Conservation (phyloP, 2,329 filamentous ascomycete genomes). For the Trichoderma oligosporum region DNA sequence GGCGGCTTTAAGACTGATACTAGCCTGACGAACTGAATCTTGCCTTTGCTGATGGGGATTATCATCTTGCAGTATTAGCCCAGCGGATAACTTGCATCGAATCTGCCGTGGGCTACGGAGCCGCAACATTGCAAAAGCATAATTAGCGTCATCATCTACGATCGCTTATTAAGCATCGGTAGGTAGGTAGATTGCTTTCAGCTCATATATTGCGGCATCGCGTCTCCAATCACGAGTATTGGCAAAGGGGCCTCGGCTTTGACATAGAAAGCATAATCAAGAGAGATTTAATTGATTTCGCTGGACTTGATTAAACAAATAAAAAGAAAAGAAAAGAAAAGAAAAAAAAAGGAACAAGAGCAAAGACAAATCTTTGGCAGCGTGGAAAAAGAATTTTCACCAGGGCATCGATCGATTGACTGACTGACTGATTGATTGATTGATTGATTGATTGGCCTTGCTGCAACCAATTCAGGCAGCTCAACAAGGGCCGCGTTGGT, state of each 20-base stretch:
- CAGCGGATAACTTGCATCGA: neutral
- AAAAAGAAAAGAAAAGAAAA: neutral
- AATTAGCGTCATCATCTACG: slow-evolving; percentile 9
- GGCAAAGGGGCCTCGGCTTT: no score
- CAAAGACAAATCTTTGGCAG: neutral
- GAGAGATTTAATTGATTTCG: neutral
- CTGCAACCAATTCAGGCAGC: slow-evolving; percentile 3
- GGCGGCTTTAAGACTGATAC: neutral
- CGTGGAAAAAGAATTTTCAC: neutral
- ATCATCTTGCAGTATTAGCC: slow-evolving; percentile 12
- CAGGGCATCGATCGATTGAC: neutral
- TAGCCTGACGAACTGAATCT: slow-evolving; percentile 2
- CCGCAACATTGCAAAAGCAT: no score
- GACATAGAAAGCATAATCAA: neutral
- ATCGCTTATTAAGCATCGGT: slow-evolving; percentile 7
- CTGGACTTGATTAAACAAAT: neutral
- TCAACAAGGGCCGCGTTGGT: neutral
- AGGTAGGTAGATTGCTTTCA: neutral
- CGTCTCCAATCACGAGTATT: no score
- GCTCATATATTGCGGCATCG: no score
- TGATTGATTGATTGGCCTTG: slow-evolving; percentile 2
- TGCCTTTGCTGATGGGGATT: slow-evolving; percentile 5
- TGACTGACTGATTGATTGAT: no score
- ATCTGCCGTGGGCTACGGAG: neutral
- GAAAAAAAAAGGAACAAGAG: neutral